Conservation (phyloP, 202 grass and related monocot species). For the Zizania palustris region DNA sequence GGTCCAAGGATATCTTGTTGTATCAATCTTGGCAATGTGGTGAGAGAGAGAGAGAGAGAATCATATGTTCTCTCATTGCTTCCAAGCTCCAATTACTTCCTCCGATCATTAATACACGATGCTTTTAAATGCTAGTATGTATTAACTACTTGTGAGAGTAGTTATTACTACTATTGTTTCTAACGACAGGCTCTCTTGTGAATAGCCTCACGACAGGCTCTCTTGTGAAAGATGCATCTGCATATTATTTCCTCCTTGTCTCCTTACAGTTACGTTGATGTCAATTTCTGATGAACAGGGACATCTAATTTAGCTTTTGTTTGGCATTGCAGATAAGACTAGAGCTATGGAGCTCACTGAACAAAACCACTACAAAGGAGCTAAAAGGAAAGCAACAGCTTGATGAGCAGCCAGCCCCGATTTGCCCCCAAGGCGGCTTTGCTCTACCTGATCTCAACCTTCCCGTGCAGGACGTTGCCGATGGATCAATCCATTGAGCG, state of each 20-base stretch:
- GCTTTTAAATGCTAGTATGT: too few species aligned
- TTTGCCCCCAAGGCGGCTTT: slow-evolving; percentile 32
- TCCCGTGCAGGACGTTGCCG: slow-evolving; percentile 43
- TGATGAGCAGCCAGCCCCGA: not conserved
- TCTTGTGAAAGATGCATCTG: not conserved
- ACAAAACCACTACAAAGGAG: slow-evolving; percentile 29
- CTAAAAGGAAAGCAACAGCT: slow-evolving; percentile 49
- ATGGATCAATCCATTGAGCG: slow-evolving; percentile 43
- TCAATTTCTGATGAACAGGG: slow-evolving; percentile 1
- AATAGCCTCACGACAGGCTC: not conserved
- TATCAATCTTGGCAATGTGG: not conserved
- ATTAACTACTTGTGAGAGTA: too few species aligned
- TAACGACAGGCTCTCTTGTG: not conserved
- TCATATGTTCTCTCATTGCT: not conserved
- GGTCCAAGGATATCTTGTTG: slow-evolving; percentile 20
- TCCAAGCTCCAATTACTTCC: not conserved
- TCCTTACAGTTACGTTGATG: not conserved
- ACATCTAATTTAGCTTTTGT: slow-evolving; percentile 32
- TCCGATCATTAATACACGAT: too few species aligned
- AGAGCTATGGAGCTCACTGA: slow-evolving; percentile 8
- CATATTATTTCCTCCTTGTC: not conserved
- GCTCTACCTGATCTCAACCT: slow-evolving; percentile 58
- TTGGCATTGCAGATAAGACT: slow-evolving; percentile 47
- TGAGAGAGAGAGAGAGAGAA: not conserved
- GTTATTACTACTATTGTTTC: not conserved